Conservation (phyloP, 2,329 filamentous ascomycete genomes). For the Calonectria fujianensis region DNA sequence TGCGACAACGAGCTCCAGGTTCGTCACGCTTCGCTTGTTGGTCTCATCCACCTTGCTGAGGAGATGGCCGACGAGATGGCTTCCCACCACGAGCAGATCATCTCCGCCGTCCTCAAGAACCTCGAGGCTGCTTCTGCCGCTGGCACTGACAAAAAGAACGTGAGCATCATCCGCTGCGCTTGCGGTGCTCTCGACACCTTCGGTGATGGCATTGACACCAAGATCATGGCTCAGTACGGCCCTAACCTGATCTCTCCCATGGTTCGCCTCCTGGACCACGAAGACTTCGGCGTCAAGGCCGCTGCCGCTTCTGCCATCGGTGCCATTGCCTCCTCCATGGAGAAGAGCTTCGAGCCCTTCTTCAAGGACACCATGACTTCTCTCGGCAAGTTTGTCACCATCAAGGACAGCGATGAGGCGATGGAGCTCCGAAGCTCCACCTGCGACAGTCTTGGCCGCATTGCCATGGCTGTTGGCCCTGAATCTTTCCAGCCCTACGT, state of each 20-base stretch:
- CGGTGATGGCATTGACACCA: slow-evolving; percentile 87
- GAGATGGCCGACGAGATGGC: slow-evolving; percentile 94
- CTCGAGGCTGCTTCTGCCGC: slow-evolving; percentile 86
- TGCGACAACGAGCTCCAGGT: slow-evolving; percentile 90
- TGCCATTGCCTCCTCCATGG: slow-evolving; percentile 90
- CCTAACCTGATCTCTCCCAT: slow-evolving; percentile 89
- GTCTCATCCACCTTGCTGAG: slow-evolving; percentile 92
- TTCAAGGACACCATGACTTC: slow-evolving; percentile 93
- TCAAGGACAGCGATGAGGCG: slow-evolving; percentile 93
- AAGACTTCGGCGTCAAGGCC: slow-evolving; percentile 92
- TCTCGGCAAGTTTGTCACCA: slow-evolving; percentile 87
- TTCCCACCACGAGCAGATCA: slow-evolving; percentile 88
- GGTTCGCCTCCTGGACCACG: slow-evolving; percentile 87
- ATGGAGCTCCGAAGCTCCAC: slow-evolving; percentile 92
- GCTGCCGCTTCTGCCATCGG: slow-evolving; percentile 92
- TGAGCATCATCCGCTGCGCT: slow-evolving; percentile 91
- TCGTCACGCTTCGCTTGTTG: slow-evolving; percentile 89
- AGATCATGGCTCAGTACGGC: slow-evolving; percentile 87
- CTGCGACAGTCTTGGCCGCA: slow-evolving; percentile 94
- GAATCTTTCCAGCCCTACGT: slow-evolving; percentile 94
- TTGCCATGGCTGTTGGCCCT: slow-evolving; percentile 90
- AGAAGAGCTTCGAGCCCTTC: slow-evolving; percentile 90
- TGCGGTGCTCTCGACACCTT: slow-evolving; percentile 94
- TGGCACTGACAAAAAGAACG: slow-evolving; percentile 82
- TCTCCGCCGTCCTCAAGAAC: slow-evolving; percentile 91